Evolutionary conservation across 148 eudicot genomes (phyloP).

Genomic region (Vaccinium darrowii): DNA sequence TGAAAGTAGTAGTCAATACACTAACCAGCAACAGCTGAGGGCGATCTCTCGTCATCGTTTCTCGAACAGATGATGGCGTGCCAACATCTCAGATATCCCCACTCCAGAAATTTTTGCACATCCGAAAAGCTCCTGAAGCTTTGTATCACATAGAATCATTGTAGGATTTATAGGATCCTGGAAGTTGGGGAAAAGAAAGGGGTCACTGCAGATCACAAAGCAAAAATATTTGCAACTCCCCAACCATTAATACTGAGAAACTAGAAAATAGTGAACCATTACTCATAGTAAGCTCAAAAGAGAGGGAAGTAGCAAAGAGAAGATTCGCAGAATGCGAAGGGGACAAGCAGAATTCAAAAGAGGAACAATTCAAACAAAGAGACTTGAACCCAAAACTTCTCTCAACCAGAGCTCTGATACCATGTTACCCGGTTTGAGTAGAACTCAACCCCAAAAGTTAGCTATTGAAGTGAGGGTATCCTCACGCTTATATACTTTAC

Average conservation of each 20-base stretch:
- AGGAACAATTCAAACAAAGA: too few species aligned
- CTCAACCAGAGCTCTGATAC: too few species aligned
- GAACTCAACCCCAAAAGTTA: too few species aligned
- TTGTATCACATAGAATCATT: conserved; percentile 58
- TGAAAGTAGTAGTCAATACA: background rate
- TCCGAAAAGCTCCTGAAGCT: conserved; percentile 73
- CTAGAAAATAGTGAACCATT: background rate
- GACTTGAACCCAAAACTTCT: too few species aligned
- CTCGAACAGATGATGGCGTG: conserved; percentile 64
- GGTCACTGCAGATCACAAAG: background rate
- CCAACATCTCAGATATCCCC: conserved; percentile 60
- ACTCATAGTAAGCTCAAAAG: background rate
- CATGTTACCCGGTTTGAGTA: too few species aligned
- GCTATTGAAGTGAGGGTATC: too few species aligned
- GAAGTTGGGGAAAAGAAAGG: conserved; percentile 5
- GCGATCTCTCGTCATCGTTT: conserved; percentile 42
- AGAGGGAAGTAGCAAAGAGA: background rate
- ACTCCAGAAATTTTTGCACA: conserved; percentile 60
- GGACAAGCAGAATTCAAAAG: too few species aligned
- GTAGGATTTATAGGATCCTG: conserved; percentile 66
- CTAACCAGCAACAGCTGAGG: conserved; percentile 38
- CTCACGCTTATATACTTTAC: too few species aligned
- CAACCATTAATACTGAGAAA: background rate
- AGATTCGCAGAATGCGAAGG: background rate
- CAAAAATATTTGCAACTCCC: background rate